Base-by-base conservation (phyloP, 768 basidiomycete species). In the Tylopilus felleus region DNA sequence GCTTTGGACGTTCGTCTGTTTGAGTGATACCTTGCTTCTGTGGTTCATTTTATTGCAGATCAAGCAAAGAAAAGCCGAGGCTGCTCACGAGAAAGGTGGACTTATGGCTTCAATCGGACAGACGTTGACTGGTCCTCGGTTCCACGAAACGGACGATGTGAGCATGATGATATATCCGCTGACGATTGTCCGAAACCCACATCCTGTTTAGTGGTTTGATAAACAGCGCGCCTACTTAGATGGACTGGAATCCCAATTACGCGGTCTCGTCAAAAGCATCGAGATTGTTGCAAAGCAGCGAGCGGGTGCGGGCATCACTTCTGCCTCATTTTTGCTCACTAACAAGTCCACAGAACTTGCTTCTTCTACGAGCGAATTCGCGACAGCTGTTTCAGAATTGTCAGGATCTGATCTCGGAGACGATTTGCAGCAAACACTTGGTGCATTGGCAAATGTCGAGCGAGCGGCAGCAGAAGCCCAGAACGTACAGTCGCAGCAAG, bases 101-200 rank as follows among this genome's bases (percentile, higher is more conserved):
- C 69, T 96, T 21, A 83, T 97, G 75, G 86, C 91, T 1, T 83
- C 84, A 19, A 80, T 98, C 56, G 92, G 93, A 4, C 85, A 90
- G 55, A 82, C 85, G 0, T 73, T 94, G 50, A 72, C 85, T 17
- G 92, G 92, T 0, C 83, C 90, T 13, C 80, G 89, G 51, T 96
- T 93, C 68, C 78, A 89, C 65, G 93, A 96, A 71, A 91, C 84
- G 5, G 93, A 96, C 60, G 92, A 94, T 71, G 90, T 88, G 60
- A 47, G 75, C 29, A 45, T 17, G 23, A 21, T 28, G 21, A 19
- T 29, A 39, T 12, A 22, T 2, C 6, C 22, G 8, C 40, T 35
- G 16, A n/a, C 16, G 4, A 14, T 27, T 36, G n/a, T 42, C 17
- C 10, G 38, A 48, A 45, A 51, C 19, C 35, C 16, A 8, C n/a